Conservation (phyloP, 2,329 filamentous ascomycete species). For the Fusarium oxysporum region DNA sequence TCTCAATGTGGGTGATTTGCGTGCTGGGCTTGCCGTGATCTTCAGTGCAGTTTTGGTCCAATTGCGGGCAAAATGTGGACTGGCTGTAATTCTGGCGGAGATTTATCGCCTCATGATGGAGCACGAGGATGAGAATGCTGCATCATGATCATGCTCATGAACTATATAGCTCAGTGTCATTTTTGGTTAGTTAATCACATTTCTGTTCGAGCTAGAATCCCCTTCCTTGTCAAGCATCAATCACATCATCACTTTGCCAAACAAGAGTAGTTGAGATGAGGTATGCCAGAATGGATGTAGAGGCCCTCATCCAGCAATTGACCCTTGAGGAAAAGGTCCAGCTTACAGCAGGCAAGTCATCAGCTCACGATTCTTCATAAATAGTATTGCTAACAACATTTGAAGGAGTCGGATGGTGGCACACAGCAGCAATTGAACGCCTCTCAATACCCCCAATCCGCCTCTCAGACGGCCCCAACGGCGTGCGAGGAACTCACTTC, state of each 20-base stretch:
- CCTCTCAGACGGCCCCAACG: slow-evolving; percentile 36
- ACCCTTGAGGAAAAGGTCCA: slow-evolving; percentile 2
- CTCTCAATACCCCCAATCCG: slow-evolving; percentile 20
- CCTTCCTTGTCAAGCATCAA: neutral
- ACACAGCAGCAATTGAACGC: slow-evolving; percentile 29
- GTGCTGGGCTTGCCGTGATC: fast-evolving
- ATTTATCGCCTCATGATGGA: neutral
- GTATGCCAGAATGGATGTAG: slow-evolving; percentile 1
- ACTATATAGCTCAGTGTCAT: neutral
- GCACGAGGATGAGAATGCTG: neutral
- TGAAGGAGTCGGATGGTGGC: slow-evolving; percentile 8
- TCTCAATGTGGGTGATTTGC: fast-evolving
- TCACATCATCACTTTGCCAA: neutral
- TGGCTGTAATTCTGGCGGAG: neutral
- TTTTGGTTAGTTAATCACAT: neutral
- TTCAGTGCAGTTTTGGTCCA: neutral
- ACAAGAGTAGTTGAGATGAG: neutral
- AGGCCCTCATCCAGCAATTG: neutral
- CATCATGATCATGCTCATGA: neutral
- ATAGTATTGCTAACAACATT: too few relatives aligned
- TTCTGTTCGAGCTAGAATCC: neutral
- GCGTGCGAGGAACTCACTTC: slow-evolving; percentile 37
- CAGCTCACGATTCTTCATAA: too few relatives aligned
- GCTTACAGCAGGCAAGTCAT: neutral
- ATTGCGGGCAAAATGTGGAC: neutral